Evolutionary conservation across 164 flowering plant genomes (phyloP), one percentile per base, ranked within the genome.

Genomic region (Chloranthus sessilifolius): DNA sequence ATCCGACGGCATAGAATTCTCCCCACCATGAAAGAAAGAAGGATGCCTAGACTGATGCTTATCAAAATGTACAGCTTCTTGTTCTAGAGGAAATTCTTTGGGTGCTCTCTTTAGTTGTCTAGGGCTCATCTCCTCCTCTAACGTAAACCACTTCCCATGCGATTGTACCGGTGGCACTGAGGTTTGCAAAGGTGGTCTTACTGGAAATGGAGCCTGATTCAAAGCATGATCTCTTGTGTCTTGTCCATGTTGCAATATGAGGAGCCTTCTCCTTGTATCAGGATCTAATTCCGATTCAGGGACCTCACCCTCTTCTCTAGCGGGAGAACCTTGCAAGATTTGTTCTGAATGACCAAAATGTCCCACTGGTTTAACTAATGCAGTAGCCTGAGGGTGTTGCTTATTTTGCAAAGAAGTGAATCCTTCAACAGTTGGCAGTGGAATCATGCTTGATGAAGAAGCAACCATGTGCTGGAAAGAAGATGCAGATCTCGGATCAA

Each of bases 231-330:
- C 99, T 66, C 96, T 78, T 22, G 53, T 65, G 70, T 94, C 99
- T 63, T 78, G 87, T 43, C 99, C 99, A 71, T 94, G 99, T 50
- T 88, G 99, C 78, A 94, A 69, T 41, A 94, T 94, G 17, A 94
- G 86, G 48, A 88, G 91, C 73, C 99, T 71, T 64, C 99, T 78
- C 73, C 99, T 76, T 57, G 95, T 94, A 68, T 94, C 97, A 48
- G 99, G 97, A 77, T 92, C 99, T 64, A 92, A 60, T 75, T 92
- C 99, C 47, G 95, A 88, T 71, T 88, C 99, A 5, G 95, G 95
- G 38, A 92, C 95, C 63, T 92, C 99, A 48, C 99, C 99, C 66
- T 92, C 99, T 73, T 92, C 99, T 63, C 94, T 82, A 25, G 83
- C 89, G 70, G 96, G 94, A 63, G 98, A 91, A 71, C 68, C 65